phyloP scores from a whole-genome alignment of 2,329 filamentous ascomycete species.

The Xylariales sp. region DNA sequence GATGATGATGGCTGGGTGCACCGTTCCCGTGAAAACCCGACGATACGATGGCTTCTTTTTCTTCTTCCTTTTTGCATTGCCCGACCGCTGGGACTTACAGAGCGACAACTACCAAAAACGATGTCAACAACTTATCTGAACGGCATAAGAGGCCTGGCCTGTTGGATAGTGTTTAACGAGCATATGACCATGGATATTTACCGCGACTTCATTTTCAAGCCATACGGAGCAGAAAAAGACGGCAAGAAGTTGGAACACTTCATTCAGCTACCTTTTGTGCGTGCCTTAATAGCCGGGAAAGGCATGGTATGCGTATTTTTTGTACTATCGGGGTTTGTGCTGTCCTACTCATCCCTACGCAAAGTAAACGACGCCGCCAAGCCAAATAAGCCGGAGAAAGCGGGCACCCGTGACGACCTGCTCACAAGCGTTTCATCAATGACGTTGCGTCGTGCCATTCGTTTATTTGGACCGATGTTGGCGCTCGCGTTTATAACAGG shows the following conservation, averaged over 20 bases:
- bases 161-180: conserved; percentile 37
- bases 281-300: conserved; percentile 32
- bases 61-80: conserved; percentile 34
- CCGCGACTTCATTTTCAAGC: conserved; percentile 34
- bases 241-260: conserved; percentile 36
- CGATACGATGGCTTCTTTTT: conserved; percentile 31
- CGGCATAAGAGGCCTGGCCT: conserved; percentile 36
- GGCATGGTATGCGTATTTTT: conserved; percentile 38
- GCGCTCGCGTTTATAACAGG: conserved; percentile 35
- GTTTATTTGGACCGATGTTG: conserved; percentile 36
- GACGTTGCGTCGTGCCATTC: conserved; percentile 36
- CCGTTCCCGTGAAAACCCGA: conserved; percentile 17
- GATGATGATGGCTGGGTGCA: conserved; percentile 28
- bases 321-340: conserved; percentile 34
- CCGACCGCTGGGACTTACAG: conserved; percentile 32
- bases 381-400: conserved; percentile 29
- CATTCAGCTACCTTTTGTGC: conserved; percentile 34
- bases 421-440: conserved; percentile 34
- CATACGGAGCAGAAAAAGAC: conserved; percentile 28
- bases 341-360: conserved; percentile 36
- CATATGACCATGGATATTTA: conserved; percentile 36
- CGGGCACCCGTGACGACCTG: conserved; percentile 31
- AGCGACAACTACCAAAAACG: conserved; percentile 34
- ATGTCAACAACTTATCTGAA: conserved; percentile 37
- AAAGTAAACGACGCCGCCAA: conserved; percentile 32